Evolutionary conservation across 306 rosid genomes (phyloP), one percentile per base, ranked within the genome.

Genomic region (Casuarina glauca): DNA sequence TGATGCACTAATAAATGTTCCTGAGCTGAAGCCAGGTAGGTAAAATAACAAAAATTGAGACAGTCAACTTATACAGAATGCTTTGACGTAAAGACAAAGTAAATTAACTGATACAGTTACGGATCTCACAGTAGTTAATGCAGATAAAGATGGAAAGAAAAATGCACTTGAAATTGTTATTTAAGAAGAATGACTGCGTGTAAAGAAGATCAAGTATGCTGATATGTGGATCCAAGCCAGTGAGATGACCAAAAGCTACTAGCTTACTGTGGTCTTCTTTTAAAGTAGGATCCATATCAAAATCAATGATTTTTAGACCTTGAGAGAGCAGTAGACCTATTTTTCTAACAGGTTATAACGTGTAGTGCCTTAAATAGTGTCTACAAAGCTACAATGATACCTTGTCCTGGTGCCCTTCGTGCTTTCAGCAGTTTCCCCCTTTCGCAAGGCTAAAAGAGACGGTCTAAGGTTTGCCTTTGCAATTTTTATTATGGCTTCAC

Each of bases 351-450:
- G 16, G 19, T 16, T 17, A 41, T 17, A 41, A 16, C 15, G n/a
- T 13, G 38, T 63, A 16, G 46, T 16, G 7, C n/a, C 2, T 54
- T 36, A 42, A 62, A 39, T 12, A 5, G 5, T 43, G 17, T 38
- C 53, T 60, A 66, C 19, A 13, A 26, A 68, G 45, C 39, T 35
- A 32, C 54, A 12, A 52, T 52, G 69, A 74, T 83, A 90, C 96
- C 96, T 90, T 80, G 96, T 90, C 80, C 96, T 83, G 11, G 87
- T 76, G 73, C 73, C 89, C 79, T 87, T 85, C 4, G 88, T 85
- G 83, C 83, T 87, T 77, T 88, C 96, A 20, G 52, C 80, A 68
- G 92, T 80, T 72, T 90, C 90, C 75, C 93, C 93, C 80, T 85
- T 70, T 19, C 91, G 78, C 85, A 88, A 72, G 70, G 91, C 93